Evolutionary conservation across 2,329 filamentous ascomycete genomes (phyloP), one percentile per base, ranked within the genome.

Genomic region (Truncatella angustata): DNA sequence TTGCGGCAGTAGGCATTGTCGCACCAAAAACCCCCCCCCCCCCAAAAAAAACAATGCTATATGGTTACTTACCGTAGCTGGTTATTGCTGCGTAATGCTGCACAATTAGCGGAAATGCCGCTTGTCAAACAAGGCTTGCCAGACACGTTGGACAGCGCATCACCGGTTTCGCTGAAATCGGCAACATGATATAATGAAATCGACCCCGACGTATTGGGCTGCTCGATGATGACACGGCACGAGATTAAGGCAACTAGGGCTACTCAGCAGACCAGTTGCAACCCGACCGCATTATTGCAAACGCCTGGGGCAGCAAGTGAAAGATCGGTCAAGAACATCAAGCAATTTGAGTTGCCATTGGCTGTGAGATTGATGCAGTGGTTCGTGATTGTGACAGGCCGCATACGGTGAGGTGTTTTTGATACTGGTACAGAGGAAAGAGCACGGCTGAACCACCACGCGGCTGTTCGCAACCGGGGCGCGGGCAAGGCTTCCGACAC

Each of bases 131-230:
- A 14, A 32, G 28, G 28, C 28, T 32, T 14, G 28, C 14, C 14
- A 7, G 28, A 14, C 7, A 2, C 14, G 28, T n/a, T 44, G 21
- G 40, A 28, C 40, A 44, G 16, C 40, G 40, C 40, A 44, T 44
- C 40, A 44, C 21, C 40, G 40, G 40, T 28, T 44, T n/a, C 21
- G 20, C 28, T 44, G 40, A 44, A 28, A 44, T 21, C 37, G 37
- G 21, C 40, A 21, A 28, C 23, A 24, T 28, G 40, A n/a, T 24
- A 28, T 44, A 23, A 26, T 24, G 20, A 24, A 28, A n/a, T 24
- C 40, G 40, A 23, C 23, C 16, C 40, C 40, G 40, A 32, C 7
- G 28, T 32, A 32, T 14, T 32, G 28, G 28, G 28, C 28, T 32
- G 28, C 14, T 7, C 14, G 28, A 32, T 32, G 28, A 9, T 7